phyloP scores from a whole-genome alignment of 2,329 filamentous ascomycete species.

The Talaromyces funiculosus region DNA sequence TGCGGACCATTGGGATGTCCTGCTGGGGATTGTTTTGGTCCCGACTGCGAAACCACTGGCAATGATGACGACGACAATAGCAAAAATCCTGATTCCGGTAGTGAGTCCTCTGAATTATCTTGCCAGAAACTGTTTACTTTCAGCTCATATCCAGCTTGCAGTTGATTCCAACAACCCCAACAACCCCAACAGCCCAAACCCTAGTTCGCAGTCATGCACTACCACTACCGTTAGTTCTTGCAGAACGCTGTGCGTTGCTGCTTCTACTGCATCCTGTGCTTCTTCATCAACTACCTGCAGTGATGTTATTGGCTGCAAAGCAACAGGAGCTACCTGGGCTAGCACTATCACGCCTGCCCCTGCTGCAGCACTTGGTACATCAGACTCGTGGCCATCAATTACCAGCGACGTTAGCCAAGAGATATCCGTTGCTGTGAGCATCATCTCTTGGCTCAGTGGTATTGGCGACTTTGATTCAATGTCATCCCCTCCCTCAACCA shows the following conservation, averaged over 20 bases:
- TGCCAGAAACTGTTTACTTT: neutral
- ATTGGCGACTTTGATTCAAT: neutral
- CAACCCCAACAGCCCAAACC: neutral
- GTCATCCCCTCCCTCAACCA: neutral
- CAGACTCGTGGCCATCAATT: neutral
- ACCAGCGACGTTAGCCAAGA: neutral
- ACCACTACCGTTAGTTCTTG: neutral
- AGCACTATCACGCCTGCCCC: neutral
- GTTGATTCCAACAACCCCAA: neutral
- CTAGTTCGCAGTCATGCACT: neutral
- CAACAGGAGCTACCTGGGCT: neutral
- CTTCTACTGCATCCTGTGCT: neutral
- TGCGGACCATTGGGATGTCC: neutral
- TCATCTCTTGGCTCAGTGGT: neutral
- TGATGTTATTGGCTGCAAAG: neutral
- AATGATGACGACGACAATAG: neutral
- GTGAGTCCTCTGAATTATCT: neutral
- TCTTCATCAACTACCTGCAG: neutral
- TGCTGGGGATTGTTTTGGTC: neutral
- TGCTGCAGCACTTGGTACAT: neutral
- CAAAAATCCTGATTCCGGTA: neutral
- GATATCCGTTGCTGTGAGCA: neutral
- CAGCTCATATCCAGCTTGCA: neutral
- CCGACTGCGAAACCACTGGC: neutral
- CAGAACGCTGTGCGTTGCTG: neutral